These are phyloP conservation scores for Phialophora tarda DNA, from an alignment of 2,329 filamentous ascomycete species.

Conservation along the genomic window DNA sequence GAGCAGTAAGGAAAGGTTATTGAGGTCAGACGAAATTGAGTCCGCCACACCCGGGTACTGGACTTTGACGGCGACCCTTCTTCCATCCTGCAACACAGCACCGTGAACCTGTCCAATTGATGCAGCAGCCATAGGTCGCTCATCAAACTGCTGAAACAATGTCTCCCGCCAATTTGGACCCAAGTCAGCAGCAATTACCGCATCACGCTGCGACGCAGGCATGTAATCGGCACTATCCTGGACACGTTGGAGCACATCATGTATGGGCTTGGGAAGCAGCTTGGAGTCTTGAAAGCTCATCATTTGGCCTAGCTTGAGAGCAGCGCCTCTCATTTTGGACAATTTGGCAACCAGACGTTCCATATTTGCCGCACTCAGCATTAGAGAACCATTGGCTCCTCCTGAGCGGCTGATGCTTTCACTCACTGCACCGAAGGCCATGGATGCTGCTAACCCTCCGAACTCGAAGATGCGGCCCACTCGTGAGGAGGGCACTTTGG, in stretches of 20 bases:
- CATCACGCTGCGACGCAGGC: conserved; percentile 89
- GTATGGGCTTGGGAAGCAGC: conserved; percentile 85
- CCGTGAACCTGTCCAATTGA: conserved; percentile 97
- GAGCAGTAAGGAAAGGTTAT: conserved; percentile 87
- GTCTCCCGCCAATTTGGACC: conserved; percentile 83
- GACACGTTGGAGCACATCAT: conserved; percentile 88
- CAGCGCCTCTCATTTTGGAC: conserved; percentile 94
- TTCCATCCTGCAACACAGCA: conserved; percentile 75
- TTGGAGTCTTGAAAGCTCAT: conserved; percentile 98
- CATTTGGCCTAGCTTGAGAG: conserved; percentile 97
- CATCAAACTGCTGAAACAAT: conserved; percentile 82
- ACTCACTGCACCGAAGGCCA: conserved; percentile 89
- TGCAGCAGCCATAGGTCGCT: conserved; percentile 89
- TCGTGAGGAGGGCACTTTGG: conserved; percentile 84
- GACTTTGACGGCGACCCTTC: conserved; percentile 89
- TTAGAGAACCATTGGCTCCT: conserved; percentile 75
- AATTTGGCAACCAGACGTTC: conserved; percentile 90
- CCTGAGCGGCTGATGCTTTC: conserved; percentile 82
- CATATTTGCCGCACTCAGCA: conserved; percentile 89
- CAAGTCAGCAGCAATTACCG: conserved; percentile 78
- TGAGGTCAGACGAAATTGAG: conserved; percentile 95
- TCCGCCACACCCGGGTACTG: conserved; percentile 96
- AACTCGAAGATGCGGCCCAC: conserved; percentile 94
- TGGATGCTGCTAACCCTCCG: conserved; percentile 86
- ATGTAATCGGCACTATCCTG: conserved; percentile 98